These are phyloP conservation scores for Cryptococcus sp. DNA, from an alignment of 1,284 basidiomycete genomes.

Conservation along the genomic window DNA sequence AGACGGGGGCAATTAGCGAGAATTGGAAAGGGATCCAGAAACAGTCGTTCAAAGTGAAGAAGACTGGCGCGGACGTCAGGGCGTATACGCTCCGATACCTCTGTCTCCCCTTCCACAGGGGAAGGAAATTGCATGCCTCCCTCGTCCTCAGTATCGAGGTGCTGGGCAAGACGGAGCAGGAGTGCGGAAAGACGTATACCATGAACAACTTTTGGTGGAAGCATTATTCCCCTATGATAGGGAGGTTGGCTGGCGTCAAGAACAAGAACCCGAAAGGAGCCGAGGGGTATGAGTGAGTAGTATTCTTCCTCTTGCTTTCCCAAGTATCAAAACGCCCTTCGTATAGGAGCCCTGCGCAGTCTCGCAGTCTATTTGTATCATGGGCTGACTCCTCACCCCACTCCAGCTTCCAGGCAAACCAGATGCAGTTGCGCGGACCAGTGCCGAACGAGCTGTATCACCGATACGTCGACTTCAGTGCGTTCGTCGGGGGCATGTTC, in stretches of 20 bases:
- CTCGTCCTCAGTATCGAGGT: conserved; percentile 49
- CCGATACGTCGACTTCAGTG: conserved; percentile 57
- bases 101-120: conserved; percentile 15
- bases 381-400: background rate
- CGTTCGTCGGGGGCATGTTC: conserved; percentile 57
- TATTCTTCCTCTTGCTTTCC: background rate
- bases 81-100: conserved; percentile 48
- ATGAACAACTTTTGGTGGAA: conserved; percentile 52
- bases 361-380: too few species aligned
- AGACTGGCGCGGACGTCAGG: conserved; percentile 50
- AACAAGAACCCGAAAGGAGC: conserved; percentile 27
- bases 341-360: too few species aligned
- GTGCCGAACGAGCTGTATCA: conserved; percentile 56
- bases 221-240: conserved; percentile 50
- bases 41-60: conserved; percentile 47
- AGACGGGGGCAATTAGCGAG: conserved; percentile 33
- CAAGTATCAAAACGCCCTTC: background rate
- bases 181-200: conserved; percentile 55
- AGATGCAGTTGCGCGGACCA: conserved; percentile 57
- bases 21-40: conserved; percentile 33
- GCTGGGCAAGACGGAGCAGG: conserved; percentile 49
- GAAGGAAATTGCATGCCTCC: conserved; percentile 26
- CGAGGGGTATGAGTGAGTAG: conserved; percentile 39
- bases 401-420: conserved; percentile 56
- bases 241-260: conserved; percentile 41